Percentiles rank a stretch among this genome's conserved stretches.
Conservation (phyloP, 2,329 filamentous ascomycete species). For the Alternaria sp. region DNA sequence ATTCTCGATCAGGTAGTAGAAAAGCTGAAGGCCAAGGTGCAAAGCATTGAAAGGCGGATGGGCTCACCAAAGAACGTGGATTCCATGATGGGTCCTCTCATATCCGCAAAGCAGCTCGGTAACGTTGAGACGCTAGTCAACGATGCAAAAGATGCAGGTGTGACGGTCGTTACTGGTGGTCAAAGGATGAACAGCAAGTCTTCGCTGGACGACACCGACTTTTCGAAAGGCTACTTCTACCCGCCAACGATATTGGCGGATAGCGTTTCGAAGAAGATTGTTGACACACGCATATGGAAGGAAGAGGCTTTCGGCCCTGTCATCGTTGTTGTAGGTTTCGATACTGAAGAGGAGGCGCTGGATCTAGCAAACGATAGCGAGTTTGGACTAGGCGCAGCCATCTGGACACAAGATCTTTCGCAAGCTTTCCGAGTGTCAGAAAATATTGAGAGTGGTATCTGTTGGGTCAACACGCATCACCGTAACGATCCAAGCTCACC, state of each 20-base stretch:
- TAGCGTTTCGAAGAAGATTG: constrained; percentile 40
- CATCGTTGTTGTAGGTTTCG: constrained; percentile 59
- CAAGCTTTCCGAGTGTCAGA: constrained; percentile 60
- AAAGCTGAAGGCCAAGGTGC: constrained; percentile 54
- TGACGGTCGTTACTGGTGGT: constrained; percentile 59
- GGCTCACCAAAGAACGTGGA: constrained; percentile 65
- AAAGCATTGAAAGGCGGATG: constrained; percentile 64
- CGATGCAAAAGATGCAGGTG: constrained; percentile 50
- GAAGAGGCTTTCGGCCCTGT: constrained; percentile 64
- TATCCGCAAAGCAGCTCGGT: constrained; percentile 62
- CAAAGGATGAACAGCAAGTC: constrained; percentile 60
- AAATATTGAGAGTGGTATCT: constrained; percentile 59
- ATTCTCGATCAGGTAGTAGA: constrained; percentile 54
- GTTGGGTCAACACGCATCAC: constrained; percentile 67
- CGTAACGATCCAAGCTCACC: constrained; percentile 76
- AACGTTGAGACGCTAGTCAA: constrained; percentile 51
- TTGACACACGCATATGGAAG: constrained; percentile 51
- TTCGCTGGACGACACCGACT: constrained; percentile 60
- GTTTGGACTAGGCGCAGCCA: constrained; percentile 61
- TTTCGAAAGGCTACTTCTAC: constrained; percentile 62
- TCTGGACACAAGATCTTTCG: constrained; percentile 61
- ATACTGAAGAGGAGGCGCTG: constrained; percentile 59
- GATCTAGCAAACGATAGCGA: constrained; percentile 60
- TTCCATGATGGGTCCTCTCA: constrained; percentile 71
- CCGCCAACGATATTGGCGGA: constrained; percentile 56